phyloP scores from a whole-genome alignment of 345 rosid genomes.

The Diplotaxis tenuifolia region DNA sequence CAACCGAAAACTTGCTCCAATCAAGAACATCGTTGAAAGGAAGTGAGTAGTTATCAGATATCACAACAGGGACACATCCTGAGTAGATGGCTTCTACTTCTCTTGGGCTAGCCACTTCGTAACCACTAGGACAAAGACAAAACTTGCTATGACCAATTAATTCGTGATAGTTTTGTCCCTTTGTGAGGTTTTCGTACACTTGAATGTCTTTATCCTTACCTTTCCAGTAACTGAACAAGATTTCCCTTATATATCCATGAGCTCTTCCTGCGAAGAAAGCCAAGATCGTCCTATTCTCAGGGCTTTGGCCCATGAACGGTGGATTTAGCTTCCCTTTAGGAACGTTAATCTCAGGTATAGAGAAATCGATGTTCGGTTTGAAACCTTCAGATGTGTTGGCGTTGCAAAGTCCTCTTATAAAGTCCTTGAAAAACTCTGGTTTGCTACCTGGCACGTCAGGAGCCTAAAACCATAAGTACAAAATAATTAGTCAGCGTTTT shows the following conservation, averaged over 20 bases:
- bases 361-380: slow-evolving; percentile 39
- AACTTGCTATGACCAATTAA: slow-evolving; percentile 52
- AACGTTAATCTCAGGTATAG: slow-evolving; percentile 50
- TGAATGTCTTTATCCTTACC: slow-evolving; percentile 44
- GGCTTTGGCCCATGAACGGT: slow-evolving; percentile 12
- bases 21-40: slow-evolving; percentile 57
- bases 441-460: slow-evolving; percentile 39
- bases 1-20: slow-evolving; percentile 47
- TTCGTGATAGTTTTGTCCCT: slow-evolving; percentile 36
- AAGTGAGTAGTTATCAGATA: slow-evolving; percentile 44
- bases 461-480: slow-evolving; percentile 34
- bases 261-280: slow-evolving; percentile 50
- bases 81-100: slow-evolving; percentile 44
- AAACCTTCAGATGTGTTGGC: slow-evolving; percentile 52
- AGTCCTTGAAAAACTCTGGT: slow-evolving; percentile 39
- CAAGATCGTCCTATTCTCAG: slow-evolving; percentile 33
- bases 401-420: slow-evolving; percentile 50
- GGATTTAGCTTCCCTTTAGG: slow-evolving; percentile 35
- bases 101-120: slow-evolving; percentile 64
- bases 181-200: slow-evolving; percentile 43
- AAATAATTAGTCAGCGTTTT: not conserved
- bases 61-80: slow-evolving; percentile 51
- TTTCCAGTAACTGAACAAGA: slow-evolving; percentile 44
- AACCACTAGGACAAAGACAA: slow-evolving; percentile 68
- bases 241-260: slow-evolving; percentile 46